Evolutionary conservation across 2,329 filamentous ascomycete species (phyloP), one percentile per base, ranked within the genome.

Genomic region (Phaeophleospora eucalypticola): DNA sequence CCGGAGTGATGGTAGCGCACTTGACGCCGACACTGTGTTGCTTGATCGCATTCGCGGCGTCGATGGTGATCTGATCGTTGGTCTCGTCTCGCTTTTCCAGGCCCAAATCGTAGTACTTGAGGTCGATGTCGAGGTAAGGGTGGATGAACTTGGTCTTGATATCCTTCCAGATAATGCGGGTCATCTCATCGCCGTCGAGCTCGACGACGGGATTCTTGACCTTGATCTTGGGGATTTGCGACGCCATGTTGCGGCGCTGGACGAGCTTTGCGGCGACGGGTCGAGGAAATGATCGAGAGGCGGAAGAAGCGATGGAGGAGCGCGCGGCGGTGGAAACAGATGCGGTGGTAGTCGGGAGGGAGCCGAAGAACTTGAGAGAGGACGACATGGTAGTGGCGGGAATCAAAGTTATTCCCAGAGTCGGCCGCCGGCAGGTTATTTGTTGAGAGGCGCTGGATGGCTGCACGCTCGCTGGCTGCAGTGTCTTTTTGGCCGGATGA

Each of bases 71-170:
- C 77, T 96, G 80, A 72, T 97, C 93, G 70, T 94, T 83, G 68
- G 93, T 97, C 81, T 95, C 73, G 70, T 98, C 91, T 68, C 93
- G 87, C 80, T 95, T 95, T 69, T 88, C 83, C 56, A 97, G 82
- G 53, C 93, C 93, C 67, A 79, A 52, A 46, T 53, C 58, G 57
- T 63, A 66, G 56, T 67, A 60, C 79, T 98, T 97, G 66, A 98
- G 83, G 72, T 97, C 91, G 70, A 98, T 83, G 71, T 96, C 90
- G 60, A 98, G 85, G 76, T 93, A 96, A 46, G 90, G 90, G 74
- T 85, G 79, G 73, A 96, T 96, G 77, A 96, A 91, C 80, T 94
- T 95, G 76, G 97, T 87, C 81, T 96, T 96, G 81, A 98, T 98
- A 71, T 87, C 84, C 77, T 96, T 79, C 93, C 93, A 98, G 78